These are phyloP conservation scores for Leishmania amazonensis DNA, from an alignment of 208 protist genomes.

Conservation along the genomic window DNA sequence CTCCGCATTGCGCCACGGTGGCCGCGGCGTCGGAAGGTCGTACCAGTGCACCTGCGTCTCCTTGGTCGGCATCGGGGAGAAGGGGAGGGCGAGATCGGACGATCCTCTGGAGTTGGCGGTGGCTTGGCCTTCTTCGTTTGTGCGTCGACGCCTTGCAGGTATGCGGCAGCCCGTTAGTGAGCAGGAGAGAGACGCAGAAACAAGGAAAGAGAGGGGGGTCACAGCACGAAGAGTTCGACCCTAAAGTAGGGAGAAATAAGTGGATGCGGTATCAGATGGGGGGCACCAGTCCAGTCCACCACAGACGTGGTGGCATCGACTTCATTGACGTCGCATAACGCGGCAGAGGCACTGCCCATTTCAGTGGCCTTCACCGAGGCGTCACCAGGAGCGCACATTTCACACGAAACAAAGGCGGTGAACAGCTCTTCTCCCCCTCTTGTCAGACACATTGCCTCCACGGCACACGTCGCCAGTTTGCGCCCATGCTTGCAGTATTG, in stretches of 20 bases:
- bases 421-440: background rate
- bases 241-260: background rate
- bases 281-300: background rate
- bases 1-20: conserved; percentile 21
- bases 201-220: background rate
- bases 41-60: conserved; percentile 37
- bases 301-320: background rate
- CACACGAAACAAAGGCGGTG: background rate
- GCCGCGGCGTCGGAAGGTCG: conserved; percentile 14
- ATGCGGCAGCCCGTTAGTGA: background rate
- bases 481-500: background rate
- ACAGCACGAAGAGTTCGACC: background rate
- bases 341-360: background rate
- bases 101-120: background rate
- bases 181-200: background rate
- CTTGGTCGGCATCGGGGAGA: conserved; percentile 15
- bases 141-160: background rate
- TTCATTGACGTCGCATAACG: background rate
- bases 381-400: background rate
- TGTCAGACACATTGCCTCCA: background rate
- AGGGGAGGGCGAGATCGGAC: background rate
- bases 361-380: background rate
- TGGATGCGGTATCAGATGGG: background rate
- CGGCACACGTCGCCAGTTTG: background rate
- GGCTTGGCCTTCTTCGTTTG: background rate